phyloP scores from a whole-genome alignment of 2,329 filamentous ascomycete species.

The Xenosphaeropsis pyriputrescens region DNA sequence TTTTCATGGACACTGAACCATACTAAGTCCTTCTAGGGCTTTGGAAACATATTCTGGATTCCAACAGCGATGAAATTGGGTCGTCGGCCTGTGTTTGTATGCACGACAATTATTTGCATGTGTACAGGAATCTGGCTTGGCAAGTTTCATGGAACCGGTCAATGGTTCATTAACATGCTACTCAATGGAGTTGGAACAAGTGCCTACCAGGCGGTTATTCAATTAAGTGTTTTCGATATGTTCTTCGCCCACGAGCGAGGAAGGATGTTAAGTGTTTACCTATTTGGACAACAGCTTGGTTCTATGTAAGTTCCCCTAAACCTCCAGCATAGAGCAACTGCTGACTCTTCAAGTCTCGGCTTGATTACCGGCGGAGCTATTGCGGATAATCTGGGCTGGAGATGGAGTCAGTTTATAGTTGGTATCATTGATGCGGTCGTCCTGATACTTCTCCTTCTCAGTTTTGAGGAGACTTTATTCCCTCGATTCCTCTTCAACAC shows the following conservation, averaged over 20 bases:
- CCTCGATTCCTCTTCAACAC: slow-evolving; percentile 4
- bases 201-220: slow-evolving; percentile 23
- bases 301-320: slow-evolving; percentile 11
- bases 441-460: slow-evolving; percentile 8
- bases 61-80: slow-evolving; percentile 18
- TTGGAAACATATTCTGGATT: slow-evolving; percentile 24
- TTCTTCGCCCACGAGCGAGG: slow-evolving; percentile 24
- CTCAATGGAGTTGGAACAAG: slow-evolving; percentile 20
- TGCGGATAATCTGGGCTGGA: slow-evolving; percentile 19
- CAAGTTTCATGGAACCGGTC: slow-evolving; percentile 11
- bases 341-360: slow-evolving; percentile 9
- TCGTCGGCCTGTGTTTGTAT: slow-evolving; percentile 20
- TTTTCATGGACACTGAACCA: neutral
- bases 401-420: slow-evolving; percentile 17
- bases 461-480: slow-evolving; percentile 14
- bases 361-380: slow-evolving; percentile 22
- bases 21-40: slow-evolving; percentile 9
- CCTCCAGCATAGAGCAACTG: too few species aligned
- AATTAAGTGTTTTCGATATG: slow-evolving; percentile 23
- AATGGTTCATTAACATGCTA: slow-evolving; percentile 17
- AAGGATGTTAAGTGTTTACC: slow-evolving; percentile 20
- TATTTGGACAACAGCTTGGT: slow-evolving; percentile 24
- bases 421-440: slow-evolving; percentile 11
- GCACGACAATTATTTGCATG: slow-evolving; percentile 18
- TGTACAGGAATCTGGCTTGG: slow-evolving; percentile 19